Evolutionary conservation across 495 filamentous ascomycete genomes (phyloP), one percentile per base, ranked within the genome.

Genomic region (Penicillium fimorum): DNA sequence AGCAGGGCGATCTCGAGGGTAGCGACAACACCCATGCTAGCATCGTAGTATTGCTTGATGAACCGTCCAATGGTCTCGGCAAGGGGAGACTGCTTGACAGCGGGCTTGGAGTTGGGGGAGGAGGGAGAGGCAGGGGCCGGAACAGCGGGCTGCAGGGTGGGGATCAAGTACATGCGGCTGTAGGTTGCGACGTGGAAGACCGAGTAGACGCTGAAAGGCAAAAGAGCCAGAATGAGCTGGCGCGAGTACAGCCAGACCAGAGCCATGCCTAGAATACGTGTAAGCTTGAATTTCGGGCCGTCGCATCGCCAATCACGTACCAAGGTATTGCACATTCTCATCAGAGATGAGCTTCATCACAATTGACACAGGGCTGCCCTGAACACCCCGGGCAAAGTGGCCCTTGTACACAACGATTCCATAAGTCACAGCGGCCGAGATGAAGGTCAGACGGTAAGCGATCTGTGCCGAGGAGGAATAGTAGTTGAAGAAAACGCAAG

Each of bases 381-480:
- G 76, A 32, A 76, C 68, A 71, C 87, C 80, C 54, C 90, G 85
- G 56, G 94, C 89, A 54, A 92, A 85, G 76, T 89, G 92, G 49
- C 90, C 91, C 82, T 98, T 98, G 82, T 96, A 97, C n/a, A 97
- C 95, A 18, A 98, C 94, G 57, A 98, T 97, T 59, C 95, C 94
- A 74, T 98, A 98, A 3, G 94, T 97, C 27, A 83, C 83, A 12
- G 92, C 90, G 0, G 94, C 94, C 8, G 90, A 84, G 53, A 96
- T 52, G 70, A 97, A 98, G 40, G 92, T 88, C 33, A 88, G 79
- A 60, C 95, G 92, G 72, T 98, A 98, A 56, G 86, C 85, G 69
- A 95, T 83, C 50, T 80, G 77, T 29, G 93, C 92, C 77, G 83
- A 81, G 55, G 80, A 71, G 17, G 85, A 85, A 67, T 86, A 86